A percentile compares a stretch with the other conserved stretches of the same genome.
These are phyloP conservation scores for Trypanosoma cruzi DNA, from an alignment of 208 protist genomes.

Conservation along the genomic window DNA sequence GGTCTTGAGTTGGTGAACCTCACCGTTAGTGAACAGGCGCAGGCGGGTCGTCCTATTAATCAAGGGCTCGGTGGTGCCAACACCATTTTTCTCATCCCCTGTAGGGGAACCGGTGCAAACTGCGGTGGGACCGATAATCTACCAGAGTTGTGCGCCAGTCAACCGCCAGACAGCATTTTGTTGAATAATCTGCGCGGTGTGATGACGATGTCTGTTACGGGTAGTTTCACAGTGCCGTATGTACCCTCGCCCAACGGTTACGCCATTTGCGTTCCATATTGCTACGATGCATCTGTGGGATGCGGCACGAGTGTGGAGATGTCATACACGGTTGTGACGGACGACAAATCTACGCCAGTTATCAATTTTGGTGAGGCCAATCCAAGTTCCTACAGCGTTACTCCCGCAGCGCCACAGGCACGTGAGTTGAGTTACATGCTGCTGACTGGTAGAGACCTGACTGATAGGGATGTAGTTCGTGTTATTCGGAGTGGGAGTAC, in stretches of 20 bases:
- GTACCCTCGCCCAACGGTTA: slow-evolving; percentile 48
- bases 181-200: slow-evolving; percentile 13
- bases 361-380: slow-evolving; percentile 52
- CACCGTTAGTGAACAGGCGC: slow-evolving; percentile 37
- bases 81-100: slow-evolving; percentile 73
- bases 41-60: slow-evolving; percentile 54
- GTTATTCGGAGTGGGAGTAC: slow-evolving; percentile 45
- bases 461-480: slow-evolving; percentile 49
- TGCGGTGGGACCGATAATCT: slow-evolving; percentile 49
- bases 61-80: slow-evolving; percentile 48
- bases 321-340: slow-evolving; percentile 64
- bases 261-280: slow-evolving; percentile 88
- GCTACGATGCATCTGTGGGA: slow-evolving; percentile 28
- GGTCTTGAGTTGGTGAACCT: slow-evolving; percentile 64
- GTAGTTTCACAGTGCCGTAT: slow-evolving; percentile 70
- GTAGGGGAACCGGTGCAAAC: slow-evolving; percentile 27
- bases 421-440: slow-evolving; percentile 56
- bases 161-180: slow-evolving; percentile 23
- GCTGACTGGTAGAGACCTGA: slow-evolving; percentile 62
- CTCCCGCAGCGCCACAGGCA: slow-evolving; percentile 66
- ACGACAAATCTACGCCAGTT: no score
- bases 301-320: slow-evolving; percentile 31
- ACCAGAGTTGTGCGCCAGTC: slow-evolving; percentile 39
- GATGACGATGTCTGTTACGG: slow-evolving; percentile 11
- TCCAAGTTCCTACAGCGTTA: slow-evolving; percentile 59